phyloP scores from a whole-genome alignment of 2,329 filamentous ascomycete species.

The Westerdykella ornata region DNA sequence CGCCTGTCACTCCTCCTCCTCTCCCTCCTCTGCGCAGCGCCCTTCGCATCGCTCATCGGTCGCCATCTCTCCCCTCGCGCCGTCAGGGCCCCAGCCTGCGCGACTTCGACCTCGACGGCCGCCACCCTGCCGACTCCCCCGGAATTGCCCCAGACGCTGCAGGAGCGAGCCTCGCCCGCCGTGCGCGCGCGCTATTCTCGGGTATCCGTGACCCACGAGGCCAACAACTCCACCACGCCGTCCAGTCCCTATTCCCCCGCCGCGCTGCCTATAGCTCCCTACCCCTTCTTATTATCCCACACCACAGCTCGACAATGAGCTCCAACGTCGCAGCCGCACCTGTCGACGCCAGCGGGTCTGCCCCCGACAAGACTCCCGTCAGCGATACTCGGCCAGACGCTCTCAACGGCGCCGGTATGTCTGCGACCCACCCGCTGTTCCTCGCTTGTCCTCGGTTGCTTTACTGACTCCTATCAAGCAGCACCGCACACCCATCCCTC shows the following conservation, averaged over 20 bases:
- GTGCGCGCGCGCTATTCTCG: not conserved
- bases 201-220: not conserved
- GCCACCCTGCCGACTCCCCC: too few relatives aligned
- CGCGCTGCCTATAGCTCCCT: slow-evolving; percentile 4
- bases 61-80: too few relatives aligned
- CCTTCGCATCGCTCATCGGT: too few relatives aligned
- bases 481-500: too few relatives aligned
- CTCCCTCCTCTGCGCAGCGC: too few relatives aligned
- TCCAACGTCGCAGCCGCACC: slow-evolving; percentile 17
- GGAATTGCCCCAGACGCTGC: too few relatives aligned
- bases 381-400: slow-evolving; percentile 20
- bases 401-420: slow-evolving; percentile 33
- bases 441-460: not conserved
- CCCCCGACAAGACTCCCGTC: slow-evolving; percentile 21
- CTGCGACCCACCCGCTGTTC: not conserved
- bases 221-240: slow-evolving; percentile 9
- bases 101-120: too few relatives aligned
- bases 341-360: slow-evolving; percentile 20
- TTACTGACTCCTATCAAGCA: slow-evolving; percentile 12
- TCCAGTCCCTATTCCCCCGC: slow-evolving; percentile 13
- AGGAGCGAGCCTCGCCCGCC: too few relatives aligned
- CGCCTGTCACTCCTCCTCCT: too few relatives aligned
- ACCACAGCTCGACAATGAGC: slow-evolving; percentile 33
- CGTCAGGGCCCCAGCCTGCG: too few relatives aligned
- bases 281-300: not conserved